Evolutionary conservation across 352 stramenopile genomes (phyloP), one percentile per base, ranked within the genome.

Genomic region (Blastocystis sp.): DNA sequence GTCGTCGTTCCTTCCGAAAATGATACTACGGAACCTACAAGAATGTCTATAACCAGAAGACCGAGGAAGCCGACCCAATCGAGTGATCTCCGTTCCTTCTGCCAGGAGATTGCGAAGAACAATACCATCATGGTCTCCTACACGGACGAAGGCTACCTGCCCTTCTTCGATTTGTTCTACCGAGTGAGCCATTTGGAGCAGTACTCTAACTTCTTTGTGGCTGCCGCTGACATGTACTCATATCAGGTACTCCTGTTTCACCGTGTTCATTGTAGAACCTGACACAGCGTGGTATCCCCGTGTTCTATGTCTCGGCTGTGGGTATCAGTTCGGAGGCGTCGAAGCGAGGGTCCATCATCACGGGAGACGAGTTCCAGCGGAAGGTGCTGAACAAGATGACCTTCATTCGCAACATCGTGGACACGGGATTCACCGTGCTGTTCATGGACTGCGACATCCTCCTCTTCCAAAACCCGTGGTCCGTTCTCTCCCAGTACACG

Each of bases 401-500:
- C 21, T 67, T 67, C n/a, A 66, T 85, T 59, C 37, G 19, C 1
- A 37, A 10, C 0, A n/a, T 85, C 10, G 21, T 69, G 13, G 24
- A 29, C 3, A 55, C 29, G 19, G 51, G 74, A 29, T 85, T 55
- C 19, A n/a, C 21, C n/a, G n/a, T 69, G n/a, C 41, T 85, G 4
- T 85, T 60, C 60, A 85, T 85, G 74, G 74, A 85, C 37, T 85
- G 74, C 37, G 74, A 85, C 26, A 62, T 85, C 31, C 67, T 85
- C 29, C 74, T 85, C 16, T 85, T 85, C 33, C 55, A 55, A 16
- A 31, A 85, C 24, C 74, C 74, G 2, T 85, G 74, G 74, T 55
- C 74, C 41, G 31, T 85, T 37, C 60, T 85, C 21, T 61, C 21
- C 31, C 16, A 16, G 16, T 69, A 39, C 70, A 70, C 60, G 1